A percentile compares a stretch with the other conserved stretches of the same genome.
phyloP scores from a whole-genome alignment of 306 rosid genomes.

The Lablab purpureus region DNA sequence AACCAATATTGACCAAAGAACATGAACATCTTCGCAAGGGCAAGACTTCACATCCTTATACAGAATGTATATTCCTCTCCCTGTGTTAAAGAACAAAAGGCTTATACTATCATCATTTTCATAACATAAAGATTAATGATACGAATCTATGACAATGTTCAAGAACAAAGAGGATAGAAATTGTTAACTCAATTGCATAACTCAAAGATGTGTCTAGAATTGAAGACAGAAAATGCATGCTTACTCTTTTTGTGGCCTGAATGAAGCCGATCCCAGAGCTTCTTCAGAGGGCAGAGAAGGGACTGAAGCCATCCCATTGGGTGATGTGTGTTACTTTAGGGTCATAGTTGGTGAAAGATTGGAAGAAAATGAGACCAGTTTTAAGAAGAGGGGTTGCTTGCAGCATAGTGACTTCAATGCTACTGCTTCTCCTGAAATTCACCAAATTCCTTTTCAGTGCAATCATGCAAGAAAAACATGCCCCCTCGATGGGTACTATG shows the following conservation, averaged over 20 bases:
- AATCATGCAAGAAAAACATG: slow-evolving; percentile 58
- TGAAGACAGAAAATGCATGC: not conserved
- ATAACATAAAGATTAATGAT: not conserved
- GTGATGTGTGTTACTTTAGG: slow-evolving; percentile 38
- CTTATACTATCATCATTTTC: not conserved
- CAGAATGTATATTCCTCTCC: slow-evolving; percentile 68
- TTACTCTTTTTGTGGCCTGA: slow-evolving; percentile 59
- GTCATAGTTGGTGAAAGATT: slow-evolving; percentile 50
- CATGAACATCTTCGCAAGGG: slow-evolving; percentile 80
- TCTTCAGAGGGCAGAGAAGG: slow-evolving; percentile 70
- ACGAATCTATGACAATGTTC: not conserved
- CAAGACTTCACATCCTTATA: slow-evolving; percentile 83
- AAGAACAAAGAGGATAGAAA: not conserved
- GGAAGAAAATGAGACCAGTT: slow-evolving; percentile 42
- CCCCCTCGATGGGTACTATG: slow-evolving; percentile 46
- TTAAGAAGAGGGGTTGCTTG: slow-evolving; percentile 47
- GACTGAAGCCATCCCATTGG: slow-evolving; percentile 72
- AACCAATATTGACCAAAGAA: slow-evolving; percentile 77
- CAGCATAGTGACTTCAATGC: slow-evolving; percentile 47
- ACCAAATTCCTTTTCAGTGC: slow-evolving; percentile 43
- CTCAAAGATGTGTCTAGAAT: not conserved
- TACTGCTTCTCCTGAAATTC: slow-evolving; percentile 46
- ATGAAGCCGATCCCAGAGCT: slow-evolving; percentile 73
- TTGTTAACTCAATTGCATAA: not conserved
- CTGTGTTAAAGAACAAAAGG: slow-evolving; percentile 39